Evolutionary conservation across 495 filamentous ascomycete genomes (phyloP).

Genomic region (Letharia lupina): DNA sequence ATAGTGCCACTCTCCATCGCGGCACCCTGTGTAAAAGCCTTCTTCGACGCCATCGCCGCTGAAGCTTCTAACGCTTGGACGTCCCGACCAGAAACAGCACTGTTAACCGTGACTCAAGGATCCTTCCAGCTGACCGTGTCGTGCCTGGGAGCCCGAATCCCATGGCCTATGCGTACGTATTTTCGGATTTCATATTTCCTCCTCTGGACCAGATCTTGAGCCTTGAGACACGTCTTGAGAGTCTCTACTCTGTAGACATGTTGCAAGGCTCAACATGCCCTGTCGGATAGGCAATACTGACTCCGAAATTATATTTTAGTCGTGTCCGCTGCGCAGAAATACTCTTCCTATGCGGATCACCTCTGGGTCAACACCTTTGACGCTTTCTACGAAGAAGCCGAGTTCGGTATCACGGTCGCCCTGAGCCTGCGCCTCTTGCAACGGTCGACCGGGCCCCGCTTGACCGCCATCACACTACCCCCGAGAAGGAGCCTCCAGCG

Average conservation of each 20-base stretch:
- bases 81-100: background rate
- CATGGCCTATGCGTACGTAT: background rate
- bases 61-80: background rate
- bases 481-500: background rate
- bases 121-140: constrained; percentile 2
- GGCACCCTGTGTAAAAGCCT: background rate
- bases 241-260: too few species aligned
- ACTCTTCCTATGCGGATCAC: background rate
- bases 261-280: too few species aligned
- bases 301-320: background rate
- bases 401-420: background rate
- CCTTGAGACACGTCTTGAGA: too few species aligned
- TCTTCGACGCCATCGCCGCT: constrained; percentile 2
- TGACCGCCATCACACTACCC: background rate
- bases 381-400: background rate
- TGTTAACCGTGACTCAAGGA: background rate
- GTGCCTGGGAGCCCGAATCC: background rate
- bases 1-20: background rate
- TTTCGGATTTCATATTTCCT: too few species aligned
- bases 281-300: too few species aligned
- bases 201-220: too few species aligned
- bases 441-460: background rate
- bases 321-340: background rate
- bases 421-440: background rate
- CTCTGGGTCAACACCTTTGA: background rate